Conservation (phyloP, 768 basidiomycete genomes). For the Phanerodontia chrysosporium region DNA sequence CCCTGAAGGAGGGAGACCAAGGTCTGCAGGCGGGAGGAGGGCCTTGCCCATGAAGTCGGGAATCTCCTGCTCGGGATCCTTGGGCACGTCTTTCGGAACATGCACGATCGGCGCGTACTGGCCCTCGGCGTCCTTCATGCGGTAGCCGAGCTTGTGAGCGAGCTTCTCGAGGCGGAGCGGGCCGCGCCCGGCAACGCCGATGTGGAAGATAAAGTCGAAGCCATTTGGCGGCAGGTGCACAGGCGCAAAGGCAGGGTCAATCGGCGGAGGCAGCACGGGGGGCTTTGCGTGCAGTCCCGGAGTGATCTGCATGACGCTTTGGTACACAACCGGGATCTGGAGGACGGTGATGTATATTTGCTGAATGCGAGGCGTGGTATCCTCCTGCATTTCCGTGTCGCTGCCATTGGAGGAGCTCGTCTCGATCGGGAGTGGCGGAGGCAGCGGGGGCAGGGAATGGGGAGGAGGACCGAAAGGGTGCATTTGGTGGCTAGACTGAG, state of each 20-base stretch:
- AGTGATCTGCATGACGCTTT: slow-evolving; percentile 48
- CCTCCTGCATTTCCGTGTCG: slow-evolving; percentile 10
- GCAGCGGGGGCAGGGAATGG: slow-evolving; percentile 7
- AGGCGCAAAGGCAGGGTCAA: slow-evolving; percentile 31
- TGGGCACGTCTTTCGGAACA: slow-evolving; percentile 32
- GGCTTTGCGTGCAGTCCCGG: slow-evolving; percentile 60
- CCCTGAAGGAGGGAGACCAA: background rate
- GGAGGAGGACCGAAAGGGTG: background rate
- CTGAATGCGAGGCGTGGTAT: slow-evolving; percentile 21
- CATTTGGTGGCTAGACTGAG: background rate
- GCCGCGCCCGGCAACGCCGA: slow-evolving; percentile 68
- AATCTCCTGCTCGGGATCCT: slow-evolving; percentile 35
- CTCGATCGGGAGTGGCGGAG: slow-evolving; percentile 16
- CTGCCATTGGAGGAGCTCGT: slow-evolving; percentile 16
- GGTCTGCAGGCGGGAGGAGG: background rate
- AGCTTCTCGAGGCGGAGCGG: slow-evolving; percentile 61
- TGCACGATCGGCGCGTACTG: slow-evolving; percentile 43
- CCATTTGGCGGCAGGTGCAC: slow-evolving; percentile 43
- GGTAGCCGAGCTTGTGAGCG: slow-evolving; percentile 65
- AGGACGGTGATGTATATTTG: slow-evolving; percentile 58
- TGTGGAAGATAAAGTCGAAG: slow-evolving; percentile 70
- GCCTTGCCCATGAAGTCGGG: slow-evolving; percentile 20
- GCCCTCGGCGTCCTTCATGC: slow-evolving; percentile 63
- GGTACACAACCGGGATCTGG: slow-evolving; percentile 56
- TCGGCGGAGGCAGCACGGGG: slow-evolving; percentile 42